A percentile compares a stretch with the other conserved stretches of the same genome.
phyloP scores from a whole-genome alignment of 2,329 filamentous ascomycete species.

The Pestalotiopsis sp. region DNA sequence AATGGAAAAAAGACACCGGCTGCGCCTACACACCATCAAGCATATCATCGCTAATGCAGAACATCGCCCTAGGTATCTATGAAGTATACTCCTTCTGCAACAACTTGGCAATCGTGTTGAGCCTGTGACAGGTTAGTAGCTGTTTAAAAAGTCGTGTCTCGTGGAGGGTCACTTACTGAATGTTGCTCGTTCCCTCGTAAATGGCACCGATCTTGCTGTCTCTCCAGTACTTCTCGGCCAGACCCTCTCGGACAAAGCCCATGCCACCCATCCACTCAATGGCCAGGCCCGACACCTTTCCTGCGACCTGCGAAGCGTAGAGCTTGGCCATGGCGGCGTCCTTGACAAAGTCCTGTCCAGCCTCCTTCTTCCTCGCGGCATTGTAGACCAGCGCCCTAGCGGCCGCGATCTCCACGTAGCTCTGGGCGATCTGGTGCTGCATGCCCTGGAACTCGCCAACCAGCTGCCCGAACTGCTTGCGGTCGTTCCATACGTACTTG shows the following conservation, averaged over 20 bases:
- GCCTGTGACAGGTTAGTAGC: conserved; percentile 38
- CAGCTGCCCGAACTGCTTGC: conserved; percentile 91
- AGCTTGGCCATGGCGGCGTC: conserved; percentile 99
- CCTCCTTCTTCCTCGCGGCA: conserved; percentile 96
- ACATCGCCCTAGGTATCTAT: conserved; percentile 21
- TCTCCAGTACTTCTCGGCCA: conserved; percentile 96
- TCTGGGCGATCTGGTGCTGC: conserved; percentile 98
- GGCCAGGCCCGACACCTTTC: conserved; percentile 79
- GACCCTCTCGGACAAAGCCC: conserved; percentile 95
- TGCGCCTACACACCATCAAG: neutral
- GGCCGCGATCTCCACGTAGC: conserved; percentile 90
- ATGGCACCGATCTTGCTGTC: conserved; percentile 99
- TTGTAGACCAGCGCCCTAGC: conserved; percentile 94
- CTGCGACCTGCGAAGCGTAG: conserved; percentile 90
- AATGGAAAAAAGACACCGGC: neutral
- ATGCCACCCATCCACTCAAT: conserved; percentile 99
- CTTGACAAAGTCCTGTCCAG: conserved; percentile 89
- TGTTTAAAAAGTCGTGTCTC: neutral
- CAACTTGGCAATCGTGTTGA: conserved; percentile 66
- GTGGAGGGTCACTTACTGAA: conserved; percentile 53
- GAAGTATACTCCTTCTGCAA: conserved; percentile 64
- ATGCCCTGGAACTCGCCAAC: conserved; percentile 98
- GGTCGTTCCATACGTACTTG: conserved; percentile 96
- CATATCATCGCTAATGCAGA: conserved; percentile 1
- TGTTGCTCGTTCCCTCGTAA: conserved; percentile 88